Conservation (phyloP, 768 basidiomycete species). For the Podaxis sp. region DNA sequence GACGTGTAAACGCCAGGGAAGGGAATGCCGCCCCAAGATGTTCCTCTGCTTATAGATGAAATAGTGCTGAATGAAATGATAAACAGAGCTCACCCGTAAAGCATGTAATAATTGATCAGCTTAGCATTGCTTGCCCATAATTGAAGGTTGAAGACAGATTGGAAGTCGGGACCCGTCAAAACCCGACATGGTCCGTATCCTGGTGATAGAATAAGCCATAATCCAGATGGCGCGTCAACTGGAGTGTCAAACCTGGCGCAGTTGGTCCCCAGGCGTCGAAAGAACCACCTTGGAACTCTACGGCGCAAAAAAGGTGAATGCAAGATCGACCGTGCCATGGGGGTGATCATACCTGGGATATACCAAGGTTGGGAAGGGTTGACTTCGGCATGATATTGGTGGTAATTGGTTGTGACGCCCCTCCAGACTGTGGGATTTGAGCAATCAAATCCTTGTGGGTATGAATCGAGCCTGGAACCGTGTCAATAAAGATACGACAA, state of each 20-base stretch:
- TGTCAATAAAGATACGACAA: neutral
- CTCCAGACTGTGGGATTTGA: slow-evolving; percentile 68
- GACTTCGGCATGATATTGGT: slow-evolving; percentile 54
- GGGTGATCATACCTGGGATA: slow-evolving; percentile 50
- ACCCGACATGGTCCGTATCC: slow-evolving; percentile 64
- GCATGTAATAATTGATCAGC: slow-evolving; percentile 82
- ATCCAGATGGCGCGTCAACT: too few species aligned
- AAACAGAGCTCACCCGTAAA: slow-evolving; percentile 55
- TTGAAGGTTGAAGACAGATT: slow-evolving; percentile 76
- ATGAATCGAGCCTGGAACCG: slow-evolving; percentile 52
- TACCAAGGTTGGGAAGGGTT: slow-evolving; percentile 64
- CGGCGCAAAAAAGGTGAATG: neutral
- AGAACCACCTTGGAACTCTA: slow-evolving; percentile 70
- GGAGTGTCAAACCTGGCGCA: slow-evolving; percentile 50
- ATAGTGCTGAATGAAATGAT: neutral
- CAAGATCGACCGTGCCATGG: slow-evolving; percentile 1
- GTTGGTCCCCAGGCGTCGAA: slow-evolving; percentile 82
- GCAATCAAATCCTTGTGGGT: slow-evolving; percentile 81
- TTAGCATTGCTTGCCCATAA: slow-evolving; percentile 83
- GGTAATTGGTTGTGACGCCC: slow-evolving; percentile 61
- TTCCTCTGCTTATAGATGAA: slow-evolving; percentile 49
- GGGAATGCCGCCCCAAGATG: slow-evolving; percentile 81
- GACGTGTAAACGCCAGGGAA: slow-evolving; percentile 77
- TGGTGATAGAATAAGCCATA: slow-evolving; percentile 17
- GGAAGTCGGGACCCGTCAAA: slow-evolving; percentile 71